Conservation (phyloP, 164 flowering plant species). For the Chloranthus sessilifolius region DNA sequence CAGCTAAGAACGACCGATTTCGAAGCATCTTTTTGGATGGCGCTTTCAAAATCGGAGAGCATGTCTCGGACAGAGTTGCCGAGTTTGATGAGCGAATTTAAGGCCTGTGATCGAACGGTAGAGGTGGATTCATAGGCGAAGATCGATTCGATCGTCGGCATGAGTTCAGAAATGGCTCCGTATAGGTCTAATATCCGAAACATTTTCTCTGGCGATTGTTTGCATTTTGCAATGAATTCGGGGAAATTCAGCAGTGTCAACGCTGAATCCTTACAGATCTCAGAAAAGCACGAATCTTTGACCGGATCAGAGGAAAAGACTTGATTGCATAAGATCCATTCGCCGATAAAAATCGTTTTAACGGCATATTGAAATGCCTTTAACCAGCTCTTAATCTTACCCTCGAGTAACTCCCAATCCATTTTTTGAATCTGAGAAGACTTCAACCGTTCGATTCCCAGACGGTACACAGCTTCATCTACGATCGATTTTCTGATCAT, state of each 20-base stretch:
- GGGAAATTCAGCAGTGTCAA: conserved; percentile 45
- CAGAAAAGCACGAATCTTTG: conserved; percentile 52
- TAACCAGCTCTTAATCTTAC: conserved; percentile 57
- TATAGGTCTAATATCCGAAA: conserved; percentile 57
- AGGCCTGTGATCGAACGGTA: conserved; percentile 40
- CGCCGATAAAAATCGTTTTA: conserved; percentile 52
- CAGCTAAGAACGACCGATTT: conserved; percentile 34
- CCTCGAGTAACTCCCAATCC: conserved; percentile 49
- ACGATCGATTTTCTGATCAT: conserved; percentile 50
- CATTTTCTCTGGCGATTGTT: conserved; percentile 50
- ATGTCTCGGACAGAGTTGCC: conserved; percentile 34
- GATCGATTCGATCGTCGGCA: conserved; percentile 52
- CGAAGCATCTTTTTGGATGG: conserved; percentile 45
- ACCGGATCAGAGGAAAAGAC: conserved; percentile 46
- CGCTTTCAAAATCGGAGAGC: conserved; percentile 44
- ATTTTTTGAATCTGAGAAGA: conserved; percentile 35
- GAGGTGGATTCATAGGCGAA: conserved; percentile 50
- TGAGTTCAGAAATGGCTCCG: conserved; percentile 34
- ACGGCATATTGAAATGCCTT: conserved; percentile 41
- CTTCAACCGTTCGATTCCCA: conserved; percentile 40
- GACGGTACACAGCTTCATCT: conserved; percentile 51
- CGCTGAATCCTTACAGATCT: conserved; percentile 51
- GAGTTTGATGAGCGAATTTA: conserved; percentile 30
- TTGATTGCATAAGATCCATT: conserved; percentile 57
- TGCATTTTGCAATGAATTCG: conserved; percentile 35